A percentile compares a stretch with the other conserved stretches of the same genome.
Conservation (phyloP, 75 land plant genomes). For the Cryptomeria japonica region DNA sequence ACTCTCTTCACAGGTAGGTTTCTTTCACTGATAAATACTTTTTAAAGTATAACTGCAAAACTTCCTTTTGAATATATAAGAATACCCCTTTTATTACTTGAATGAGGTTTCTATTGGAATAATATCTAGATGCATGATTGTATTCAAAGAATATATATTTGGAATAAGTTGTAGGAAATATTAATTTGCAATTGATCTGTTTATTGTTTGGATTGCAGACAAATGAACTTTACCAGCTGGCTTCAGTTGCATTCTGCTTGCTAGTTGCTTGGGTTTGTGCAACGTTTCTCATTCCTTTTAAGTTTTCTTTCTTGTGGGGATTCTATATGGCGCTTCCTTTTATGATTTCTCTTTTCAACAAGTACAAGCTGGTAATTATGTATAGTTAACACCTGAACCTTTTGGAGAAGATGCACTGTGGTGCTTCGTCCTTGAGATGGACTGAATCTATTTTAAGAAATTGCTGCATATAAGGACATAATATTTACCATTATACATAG, state of each 20-base stretch:
- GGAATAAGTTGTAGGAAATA: not conserved
- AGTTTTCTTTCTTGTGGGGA: not conserved
- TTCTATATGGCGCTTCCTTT: not conserved
- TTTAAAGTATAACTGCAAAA: not conserved
- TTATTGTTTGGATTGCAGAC: constrained; percentile 25
- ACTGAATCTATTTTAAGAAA: not conserved
- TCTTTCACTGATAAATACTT: not conserved
- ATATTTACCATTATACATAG: too few species aligned
- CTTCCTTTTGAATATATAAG: not conserved
- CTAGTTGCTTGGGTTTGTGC: constrained; percentile 45
- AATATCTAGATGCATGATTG: not conserved
- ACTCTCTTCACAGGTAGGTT: constrained; percentile 56
- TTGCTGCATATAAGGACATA: not conserved
- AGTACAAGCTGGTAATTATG: not conserved
- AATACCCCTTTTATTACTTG: not conserved
- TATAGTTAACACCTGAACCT: not conserved
- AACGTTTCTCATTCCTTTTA: not conserved
- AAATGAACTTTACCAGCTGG: constrained; percentile 48
- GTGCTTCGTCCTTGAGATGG: not conserved
- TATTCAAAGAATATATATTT: not conserved
- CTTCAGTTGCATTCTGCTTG: constrained; percentile 54
- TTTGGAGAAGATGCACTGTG: not conserved
- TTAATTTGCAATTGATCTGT: not conserved
- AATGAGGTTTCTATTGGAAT: not conserved
- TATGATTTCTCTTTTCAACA: not conserved